Conservation (phyloP, 2,329 filamentous ascomycete species). For the Cordyceps militaris region DNA sequence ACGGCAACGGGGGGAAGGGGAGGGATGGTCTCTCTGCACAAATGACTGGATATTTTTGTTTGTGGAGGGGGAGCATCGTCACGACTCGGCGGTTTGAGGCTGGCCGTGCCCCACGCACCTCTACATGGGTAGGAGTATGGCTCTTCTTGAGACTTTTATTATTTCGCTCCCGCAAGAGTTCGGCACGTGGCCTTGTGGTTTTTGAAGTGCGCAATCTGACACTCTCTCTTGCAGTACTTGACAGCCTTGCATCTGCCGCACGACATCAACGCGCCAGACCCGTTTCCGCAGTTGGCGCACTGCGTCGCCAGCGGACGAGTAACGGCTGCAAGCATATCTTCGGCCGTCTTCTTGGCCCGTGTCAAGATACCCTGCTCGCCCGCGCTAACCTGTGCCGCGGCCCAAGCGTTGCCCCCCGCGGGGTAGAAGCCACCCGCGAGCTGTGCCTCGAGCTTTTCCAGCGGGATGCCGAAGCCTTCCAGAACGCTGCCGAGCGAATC, state of each 20-base stretch:
- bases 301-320: not conserved
- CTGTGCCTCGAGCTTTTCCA: constrained; percentile 26
- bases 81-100: too few species aligned
- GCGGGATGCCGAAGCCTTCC: constrained; percentile 23
- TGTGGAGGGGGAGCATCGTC: too few species aligned
- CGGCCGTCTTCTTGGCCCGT: constrained; percentile 25
- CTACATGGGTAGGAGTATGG: too few species aligned
- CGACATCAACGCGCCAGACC: constrained; percentile 23
- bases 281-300: constrained; percentile 24
- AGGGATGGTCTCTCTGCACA: too few species aligned
- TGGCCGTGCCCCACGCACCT: too few species aligned
- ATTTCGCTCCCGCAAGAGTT: not conserved
- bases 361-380: constrained; percentile 27
- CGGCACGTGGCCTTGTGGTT: constrained; percentile 24
- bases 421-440: constrained; percentile 25
- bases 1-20: too few species aligned
- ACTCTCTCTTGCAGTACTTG: constrained; percentile 24
- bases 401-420: constrained; percentile 28
- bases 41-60: too few species aligned
- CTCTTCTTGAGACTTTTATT: too few species aligned
- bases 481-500: constrained; percentile 26
- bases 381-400: constrained; percentile 24
- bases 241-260: constrained; percentile 27
- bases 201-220: constrained; percentile 26
- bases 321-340: constrained; percentile 20